phyloP scores from a whole-genome alignment of 129 eudicot species.

The Gnaphalium uliginosum region DNA sequence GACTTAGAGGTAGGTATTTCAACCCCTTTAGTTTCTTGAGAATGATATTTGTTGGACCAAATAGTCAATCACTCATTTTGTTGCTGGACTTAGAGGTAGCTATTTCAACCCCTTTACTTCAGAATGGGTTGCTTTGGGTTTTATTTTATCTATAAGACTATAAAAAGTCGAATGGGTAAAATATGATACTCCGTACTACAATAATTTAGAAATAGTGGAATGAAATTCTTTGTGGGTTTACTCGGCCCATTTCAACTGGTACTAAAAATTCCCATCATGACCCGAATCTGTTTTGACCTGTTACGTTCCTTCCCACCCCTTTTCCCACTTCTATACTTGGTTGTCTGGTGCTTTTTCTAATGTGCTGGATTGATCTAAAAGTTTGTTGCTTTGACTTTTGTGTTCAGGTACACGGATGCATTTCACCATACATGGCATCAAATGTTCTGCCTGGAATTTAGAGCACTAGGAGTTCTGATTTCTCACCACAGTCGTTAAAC shows the following conservation, averaged over 20 bases:
- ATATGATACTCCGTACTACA: too few species aligned
- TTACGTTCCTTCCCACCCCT: background rate
- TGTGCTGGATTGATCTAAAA: background rate
- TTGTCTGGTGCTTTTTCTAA: background rate
- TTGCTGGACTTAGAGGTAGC: background rate
- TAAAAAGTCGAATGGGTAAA: background rate
- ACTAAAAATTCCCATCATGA: background rate
- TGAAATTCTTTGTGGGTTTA: background rate
- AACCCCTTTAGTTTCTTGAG: background rate
- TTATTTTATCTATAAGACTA: background rate
- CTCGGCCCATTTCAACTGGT: background rate
- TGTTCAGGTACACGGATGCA: slow-evolving; percentile 75
- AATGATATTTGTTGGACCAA: background rate
- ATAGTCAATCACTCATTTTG: background rate
- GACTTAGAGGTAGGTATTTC: background rate
- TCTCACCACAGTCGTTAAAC: background rate
- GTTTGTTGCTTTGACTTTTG: background rate
- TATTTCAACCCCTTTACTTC: background rate
- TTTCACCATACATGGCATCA: slow-evolving; percentile 85
- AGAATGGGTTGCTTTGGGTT: background rate
- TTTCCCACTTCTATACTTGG: background rate
- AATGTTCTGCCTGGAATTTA: slow-evolving; percentile 61
- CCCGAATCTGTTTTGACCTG: background rate
- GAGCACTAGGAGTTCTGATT: slow-evolving; percentile 1
- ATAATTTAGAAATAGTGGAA: background rate